A percentile compares a stretch with the other conserved stretches of the same genome.
These are phyloP conservation scores for Candida awuae DNA, from an alignment of 805 yeast genomes.

Conservation along the genomic window DNA sequence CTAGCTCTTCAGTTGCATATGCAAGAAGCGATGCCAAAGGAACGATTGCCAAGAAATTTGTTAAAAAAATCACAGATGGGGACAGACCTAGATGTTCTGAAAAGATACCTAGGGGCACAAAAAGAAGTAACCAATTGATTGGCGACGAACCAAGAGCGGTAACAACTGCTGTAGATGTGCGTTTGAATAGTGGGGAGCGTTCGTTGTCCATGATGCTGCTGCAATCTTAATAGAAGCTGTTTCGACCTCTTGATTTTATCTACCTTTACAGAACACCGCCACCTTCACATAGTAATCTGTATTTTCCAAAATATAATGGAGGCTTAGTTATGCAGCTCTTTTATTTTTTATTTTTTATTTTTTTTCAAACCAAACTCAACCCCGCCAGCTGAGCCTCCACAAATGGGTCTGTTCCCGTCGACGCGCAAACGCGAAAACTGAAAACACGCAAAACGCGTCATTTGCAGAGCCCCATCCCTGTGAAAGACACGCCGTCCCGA, in stretches of 20 bases:
- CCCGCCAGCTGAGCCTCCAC: no score
- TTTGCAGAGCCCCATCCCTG: background rate
- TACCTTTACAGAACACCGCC: no score
- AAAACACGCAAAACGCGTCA: no score
- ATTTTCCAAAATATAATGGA: no score
- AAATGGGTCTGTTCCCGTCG: no score
- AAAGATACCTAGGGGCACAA: conserved; percentile 84
- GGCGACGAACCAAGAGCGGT: conserved; percentile 32
- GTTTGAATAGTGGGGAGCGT: background rate
- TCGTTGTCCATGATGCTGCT: no score
- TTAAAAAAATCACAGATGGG: conserved; percentile 48
- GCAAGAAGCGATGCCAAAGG: conserved; percentile 90
- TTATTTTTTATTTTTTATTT: no score
- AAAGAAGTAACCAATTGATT: conserved; percentile 65
- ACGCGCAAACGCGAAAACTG: no score
- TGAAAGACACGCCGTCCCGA: background rate
- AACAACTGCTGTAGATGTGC: background rate
- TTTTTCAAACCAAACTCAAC: no score
- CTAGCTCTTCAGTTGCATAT: conserved; percentile 86
- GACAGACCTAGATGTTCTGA: conserved; percentile 56
- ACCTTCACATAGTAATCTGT: no score
- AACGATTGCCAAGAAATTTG: conserved; percentile 83
- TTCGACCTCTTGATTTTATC: no score
- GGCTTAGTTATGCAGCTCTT: no score
- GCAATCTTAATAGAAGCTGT: background rate